A percentile compares a stretch with the other conserved stretches of the same genome.
Evolutionary conservation across 164 flowering plant genomes (phyloP).

Genomic region (Aristolochia fimbriata): DNA sequence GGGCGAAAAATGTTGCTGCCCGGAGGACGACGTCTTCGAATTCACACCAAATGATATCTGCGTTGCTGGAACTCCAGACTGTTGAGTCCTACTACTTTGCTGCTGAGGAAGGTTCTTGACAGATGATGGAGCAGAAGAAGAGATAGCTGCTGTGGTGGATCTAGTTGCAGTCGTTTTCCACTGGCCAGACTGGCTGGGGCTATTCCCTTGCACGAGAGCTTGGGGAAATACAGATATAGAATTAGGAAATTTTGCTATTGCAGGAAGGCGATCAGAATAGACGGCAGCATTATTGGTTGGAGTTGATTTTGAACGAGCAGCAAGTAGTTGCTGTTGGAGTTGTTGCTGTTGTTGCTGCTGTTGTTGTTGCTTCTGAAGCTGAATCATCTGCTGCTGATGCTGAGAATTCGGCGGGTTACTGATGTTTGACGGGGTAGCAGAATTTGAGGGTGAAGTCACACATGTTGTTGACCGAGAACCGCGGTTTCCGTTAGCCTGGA

Average conservation of each 20-base stretch:
- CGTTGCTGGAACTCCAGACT: slow-evolving; percentile 24
- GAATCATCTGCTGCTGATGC: slow-evolving; percentile 11
- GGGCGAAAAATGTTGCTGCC: slow-evolving; percentile 28
- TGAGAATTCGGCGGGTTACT: slow-evolving; percentile 22
- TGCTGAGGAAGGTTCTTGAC: slow-evolving; percentile 53
- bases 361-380: slow-evolving; percentile 13
- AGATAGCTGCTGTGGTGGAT: slow-evolving; percentile 29
- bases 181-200: slow-evolving; percentile 55
- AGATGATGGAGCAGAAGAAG: slow-evolving; percentile 34
- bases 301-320: slow-evolving; percentile 41
- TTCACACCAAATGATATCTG: slow-evolving; percentile 75
- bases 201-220: slow-evolving; percentile 40
- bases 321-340: slow-evolving; percentile 35
- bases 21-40: slow-evolving; percentile 26
- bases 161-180: slow-evolving; percentile 47
- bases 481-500: slow-evolving; percentile 20
- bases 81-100: slow-evolving; percentile 29
- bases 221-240: slow-evolving; percentile 45
- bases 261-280: slow-evolving; percentile 44
- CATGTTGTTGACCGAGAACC: slow-evolving; percentile 23
- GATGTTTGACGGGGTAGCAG: slow-evolving; percentile 11
- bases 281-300: slow-evolving; percentile 37
- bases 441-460: slow-evolving; percentile 9
- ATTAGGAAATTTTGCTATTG: slow-evolving; percentile 51
- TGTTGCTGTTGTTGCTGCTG: slow-evolving; percentile 20